These are phyloP conservation scores for Ochetophila trinervis DNA, from an alignment of 306 rosid species.

Conservation along the genomic window DNA sequence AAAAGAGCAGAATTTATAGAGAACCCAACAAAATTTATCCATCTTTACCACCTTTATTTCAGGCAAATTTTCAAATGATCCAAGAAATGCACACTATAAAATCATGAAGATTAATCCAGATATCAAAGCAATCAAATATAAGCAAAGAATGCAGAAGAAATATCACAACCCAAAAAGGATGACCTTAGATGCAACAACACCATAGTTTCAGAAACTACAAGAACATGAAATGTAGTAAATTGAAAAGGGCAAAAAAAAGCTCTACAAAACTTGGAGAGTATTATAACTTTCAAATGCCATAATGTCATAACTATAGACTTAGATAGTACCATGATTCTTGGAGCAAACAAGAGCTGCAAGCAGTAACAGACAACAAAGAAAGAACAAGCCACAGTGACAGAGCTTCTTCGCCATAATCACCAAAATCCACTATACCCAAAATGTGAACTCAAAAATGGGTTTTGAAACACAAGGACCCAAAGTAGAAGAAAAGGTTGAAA, in stretches of 20 bases:
- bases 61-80: background rate
- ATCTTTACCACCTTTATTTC: background rate
- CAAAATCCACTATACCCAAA: slow-evolving; percentile 8
- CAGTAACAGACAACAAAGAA: slow-evolving; percentile 36
- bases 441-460: slow-evolving; percentile 20
- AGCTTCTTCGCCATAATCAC: slow-evolving; percentile 44
- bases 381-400: slow-evolving; percentile 27
- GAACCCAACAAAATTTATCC: background rate
- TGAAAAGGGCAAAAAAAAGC: background rate
- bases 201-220: no score
- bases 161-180: no score
- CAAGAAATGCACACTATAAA: no score
- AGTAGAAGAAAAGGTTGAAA: slow-evolving; percentile 14
- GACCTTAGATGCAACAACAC: no score
- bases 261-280: background rate
- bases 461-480: slow-evolving; percentile 24
- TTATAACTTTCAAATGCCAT: background rate
- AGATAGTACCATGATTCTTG: slow-evolving; percentile 59
- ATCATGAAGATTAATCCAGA: no score
- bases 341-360: slow-evolving; percentile 59
- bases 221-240: background rate
- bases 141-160: no score
- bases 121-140: no score
- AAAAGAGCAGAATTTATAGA: background rate
- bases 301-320: background rate